Percentiles rank a stretch among this genome's conserved stretches.
phyloP scores from a whole-genome alignment of 2,329 filamentous ascomycete genomes.

The Trichoderma pleuroti region DNA sequence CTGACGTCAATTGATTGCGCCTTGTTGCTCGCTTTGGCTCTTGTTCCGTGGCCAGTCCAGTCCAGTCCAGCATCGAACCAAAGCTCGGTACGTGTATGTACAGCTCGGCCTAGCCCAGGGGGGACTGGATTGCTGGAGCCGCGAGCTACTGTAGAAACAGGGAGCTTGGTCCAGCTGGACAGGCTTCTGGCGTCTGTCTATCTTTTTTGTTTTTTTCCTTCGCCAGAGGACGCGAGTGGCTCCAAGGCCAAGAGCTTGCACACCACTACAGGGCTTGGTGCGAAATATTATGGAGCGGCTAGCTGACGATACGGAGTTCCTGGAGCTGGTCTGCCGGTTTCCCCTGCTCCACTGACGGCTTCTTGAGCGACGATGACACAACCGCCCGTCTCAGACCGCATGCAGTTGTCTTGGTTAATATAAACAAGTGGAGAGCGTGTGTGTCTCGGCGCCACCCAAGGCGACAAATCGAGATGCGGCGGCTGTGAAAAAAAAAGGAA shows the following conservation, averaged over 20 bases:
- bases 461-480: conserved; percentile 16
- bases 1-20: conserved; percentile 18
- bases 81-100: neutral
- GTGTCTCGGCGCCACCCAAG: conserved; percentile 14
- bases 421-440: conserved; percentile 10
- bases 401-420: conserved; percentile 15
- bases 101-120: neutral
- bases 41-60: neutral
- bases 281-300: conserved; percentile 4
- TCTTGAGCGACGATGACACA: conserved; percentile 18
- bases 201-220: neutral
- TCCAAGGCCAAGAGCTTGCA: neutral
- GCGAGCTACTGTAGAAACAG: neutral
- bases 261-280: conserved; percentile 13
- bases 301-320: conserved; percentile 13
- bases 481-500: neutral
- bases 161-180: neutral
- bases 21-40: neutral
- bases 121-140: neutral
- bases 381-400: conserved; percentile 14
- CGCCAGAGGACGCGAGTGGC: neutral
- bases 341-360: conserved; percentile 12
- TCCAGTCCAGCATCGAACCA: neutral
- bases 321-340: conserved; percentile 5
- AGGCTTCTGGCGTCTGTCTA: neutral